These are phyloP conservation scores for Scheffersomyces segobiensis DNA, from an alignment of 1,139 yeast species.

Conservation along the genomic window DNA sequence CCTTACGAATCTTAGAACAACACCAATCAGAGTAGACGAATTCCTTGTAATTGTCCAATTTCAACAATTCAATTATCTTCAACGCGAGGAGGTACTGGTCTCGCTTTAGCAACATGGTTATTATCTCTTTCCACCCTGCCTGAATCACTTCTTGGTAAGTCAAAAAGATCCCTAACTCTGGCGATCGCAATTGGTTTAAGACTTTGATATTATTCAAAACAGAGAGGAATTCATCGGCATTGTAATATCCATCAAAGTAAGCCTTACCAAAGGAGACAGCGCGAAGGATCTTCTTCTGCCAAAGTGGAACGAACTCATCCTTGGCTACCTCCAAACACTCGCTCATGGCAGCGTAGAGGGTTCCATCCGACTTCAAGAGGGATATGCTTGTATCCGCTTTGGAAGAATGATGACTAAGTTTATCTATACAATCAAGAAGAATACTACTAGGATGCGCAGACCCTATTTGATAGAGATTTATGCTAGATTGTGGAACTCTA, in stretches of 20 bases:
- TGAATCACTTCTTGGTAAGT: constrained; percentile 55
- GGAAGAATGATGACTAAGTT: constrained; percentile 68
- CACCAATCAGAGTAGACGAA: constrained; percentile 81
- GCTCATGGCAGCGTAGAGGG: constrained; percentile 62
- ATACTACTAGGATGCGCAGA: constrained; percentile 83
- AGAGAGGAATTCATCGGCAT: constrained; percentile 61
- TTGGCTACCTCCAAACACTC: constrained; percentile 75
- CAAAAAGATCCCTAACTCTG: constrained; percentile 67
- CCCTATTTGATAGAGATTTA: constrained; percentile 75
- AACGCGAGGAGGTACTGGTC: constrained; percentile 65
- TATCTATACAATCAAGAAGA: constrained; percentile 77
- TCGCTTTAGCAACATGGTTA: constrained; percentile 60
- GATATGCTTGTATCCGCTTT: constrained; percentile 76
- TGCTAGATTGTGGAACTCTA: constrained; percentile 59
- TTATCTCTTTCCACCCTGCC: constrained; percentile 54
- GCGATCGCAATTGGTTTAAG: constrained; percentile 64
- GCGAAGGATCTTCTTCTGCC: constrained; percentile 78
- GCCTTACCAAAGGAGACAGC: constrained; percentile 91
- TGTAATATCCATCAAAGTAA: constrained; percentile 47
- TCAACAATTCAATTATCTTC: constrained; percentile 55
- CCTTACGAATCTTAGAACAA: constrained; percentile 61
- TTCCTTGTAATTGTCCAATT: constrained; percentile 48
- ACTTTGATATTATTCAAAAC: constrained; percentile 64
- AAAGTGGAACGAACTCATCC: constrained; percentile 69
- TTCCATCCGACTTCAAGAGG: constrained; percentile 55